Conservation (phyloP, 1,139 yeast species). For the Candida sp. region DNA sequence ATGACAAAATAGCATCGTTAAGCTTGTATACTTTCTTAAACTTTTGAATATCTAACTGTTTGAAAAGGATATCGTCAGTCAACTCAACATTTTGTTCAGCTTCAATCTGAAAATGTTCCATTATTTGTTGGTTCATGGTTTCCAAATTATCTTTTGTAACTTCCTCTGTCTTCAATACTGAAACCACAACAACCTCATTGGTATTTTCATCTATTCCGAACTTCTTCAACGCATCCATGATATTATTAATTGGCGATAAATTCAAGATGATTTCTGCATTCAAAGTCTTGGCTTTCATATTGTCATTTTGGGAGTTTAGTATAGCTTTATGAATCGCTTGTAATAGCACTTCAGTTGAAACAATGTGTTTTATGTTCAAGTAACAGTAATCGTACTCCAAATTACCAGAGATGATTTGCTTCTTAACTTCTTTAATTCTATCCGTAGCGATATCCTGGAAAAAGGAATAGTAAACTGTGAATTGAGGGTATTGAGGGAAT, state of each 20-base stretch:
- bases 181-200: conserved; percentile 27
- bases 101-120: conserved; percentile 12
- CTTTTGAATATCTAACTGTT: conserved; percentile 19
- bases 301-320: conserved; percentile 20
- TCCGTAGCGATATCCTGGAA: conserved; percentile 16
- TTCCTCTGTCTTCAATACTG: conserved; percentile 16
- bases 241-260: conserved; percentile 42
- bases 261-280: conserved; percentile 41
- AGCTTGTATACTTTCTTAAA: conserved; percentile 39
- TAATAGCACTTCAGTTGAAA: conserved; percentile 35
- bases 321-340: conserved; percentile 33
- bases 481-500: conserved; percentile 34
- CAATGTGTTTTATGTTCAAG: conserved; percentile 32
- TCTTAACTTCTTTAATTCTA: conserved; percentile 22
- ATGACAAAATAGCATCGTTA: conserved; percentile 23
- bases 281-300: conserved; percentile 37
- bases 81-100: conserved; percentile 13
- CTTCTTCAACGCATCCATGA: conserved; percentile 39
- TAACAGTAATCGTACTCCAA: conserved; percentile 38
- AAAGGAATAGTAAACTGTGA: conserved; percentile 20
- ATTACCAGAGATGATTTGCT: conserved; percentile 27
- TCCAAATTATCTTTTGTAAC: conserved; percentile 6
- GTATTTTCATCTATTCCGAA: conserved; percentile 38
- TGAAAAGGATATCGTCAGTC: conserved; percentile 21
- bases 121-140: conserved; percentile 12